phyloP scores from a whole-genome alignment of 495 filamentous ascomycete genomes.

The Sabuloglossum arenarium region DNA sequence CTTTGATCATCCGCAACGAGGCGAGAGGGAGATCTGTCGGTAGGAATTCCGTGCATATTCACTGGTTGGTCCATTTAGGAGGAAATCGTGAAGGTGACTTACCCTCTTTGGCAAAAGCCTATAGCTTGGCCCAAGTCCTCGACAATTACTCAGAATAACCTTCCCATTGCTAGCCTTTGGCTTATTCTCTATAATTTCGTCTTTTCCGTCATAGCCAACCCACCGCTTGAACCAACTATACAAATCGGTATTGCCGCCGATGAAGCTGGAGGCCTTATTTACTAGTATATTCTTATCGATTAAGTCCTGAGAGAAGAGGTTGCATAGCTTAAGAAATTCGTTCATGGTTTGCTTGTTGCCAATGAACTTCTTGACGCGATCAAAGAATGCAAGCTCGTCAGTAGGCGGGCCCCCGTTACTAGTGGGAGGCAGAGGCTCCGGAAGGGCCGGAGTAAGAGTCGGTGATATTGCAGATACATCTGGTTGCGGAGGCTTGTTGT shows the following conservation, averaged over 20 bases:
- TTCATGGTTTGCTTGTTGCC: conserved; percentile 76
- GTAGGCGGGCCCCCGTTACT: conserved; percentile 35
- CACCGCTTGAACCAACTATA: conserved; percentile 70
- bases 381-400: conserved; percentile 86
- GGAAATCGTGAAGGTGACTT: conserved; percentile 11
- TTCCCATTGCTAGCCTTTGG: conserved; percentile 49
- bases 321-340: conserved; percentile 90
- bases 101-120: conserved; percentile 67
- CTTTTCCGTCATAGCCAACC: conserved; percentile 43
- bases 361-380: conserved; percentile 90
- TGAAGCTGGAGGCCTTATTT: conserved; percentile 63
- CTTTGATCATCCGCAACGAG: background rate
- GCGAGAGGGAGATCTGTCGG: background rate
- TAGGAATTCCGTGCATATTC: conserved; percentile 2
- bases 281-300: conserved; percentile 65
- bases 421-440: conserved; percentile 62
- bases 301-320: conserved; percentile 76
- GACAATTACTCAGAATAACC: conserved; percentile 81
- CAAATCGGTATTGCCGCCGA: conserved; percentile 72
- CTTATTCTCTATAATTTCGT: conserved; percentile 59
- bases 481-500: conserved; percentile 35
- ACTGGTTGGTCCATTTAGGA: too few relatives aligned
- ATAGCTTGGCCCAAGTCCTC: conserved; percentile 85
- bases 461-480: conserved; percentile 63
- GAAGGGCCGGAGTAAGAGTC: conserved; percentile 66